Evolutionary conservation across 306 rosid species (phyloP).

Genomic region (Parietaria judaica): DNA sequence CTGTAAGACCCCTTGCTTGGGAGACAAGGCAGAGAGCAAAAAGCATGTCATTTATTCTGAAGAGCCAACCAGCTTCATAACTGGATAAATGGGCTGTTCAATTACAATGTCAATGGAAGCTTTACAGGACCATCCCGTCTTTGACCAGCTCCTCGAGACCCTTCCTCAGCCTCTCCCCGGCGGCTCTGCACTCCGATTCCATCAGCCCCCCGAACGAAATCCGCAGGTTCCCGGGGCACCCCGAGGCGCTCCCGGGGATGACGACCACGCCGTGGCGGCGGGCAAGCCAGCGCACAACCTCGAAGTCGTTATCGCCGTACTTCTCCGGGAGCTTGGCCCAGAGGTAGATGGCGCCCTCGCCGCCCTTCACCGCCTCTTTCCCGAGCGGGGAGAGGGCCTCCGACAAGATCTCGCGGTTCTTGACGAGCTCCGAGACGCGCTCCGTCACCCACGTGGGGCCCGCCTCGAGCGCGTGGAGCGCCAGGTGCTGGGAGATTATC

Average conservation of each 20-base stretch:
- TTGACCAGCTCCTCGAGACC: slow-evolving; percentile 72
- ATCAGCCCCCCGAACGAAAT: slow-evolving; percentile 82
- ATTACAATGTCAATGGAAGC: slow-evolving; percentile 10
- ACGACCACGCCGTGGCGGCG: slow-evolving; percentile 64
- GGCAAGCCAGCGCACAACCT: slow-evolving; percentile 85
- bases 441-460: slow-evolving; percentile 79
- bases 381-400: slow-evolving; percentile 77
- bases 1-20: no score
- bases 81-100: slow-evolving; percentile 22
- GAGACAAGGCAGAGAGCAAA: background rate
- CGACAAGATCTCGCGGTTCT: slow-evolving; percentile 49
- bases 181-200: slow-evolving; percentile 68
- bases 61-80: slow-evolving; percentile 22
- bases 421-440: slow-evolving; percentile 51
- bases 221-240: slow-evolving; percentile 66
- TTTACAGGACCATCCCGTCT: slow-evolving; percentile 51
- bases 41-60: slow-evolving; percentile 33
- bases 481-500: slow-evolving; percentile 79
- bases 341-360: slow-evolving; percentile 89
- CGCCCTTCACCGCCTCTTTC: slow-evolving; percentile 74
- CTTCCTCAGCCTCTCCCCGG: slow-evolving; percentile 61
- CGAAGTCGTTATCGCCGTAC: slow-evolving; percentile 46
- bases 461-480: slow-evolving; percentile 64
- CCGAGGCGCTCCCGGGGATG: slow-evolving; percentile 82
- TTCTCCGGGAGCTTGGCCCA: slow-evolving; percentile 89